Base-by-base conservation (phyloP, 1,139 yeast species). In the Sugiyamaella neomexicana region DNA sequence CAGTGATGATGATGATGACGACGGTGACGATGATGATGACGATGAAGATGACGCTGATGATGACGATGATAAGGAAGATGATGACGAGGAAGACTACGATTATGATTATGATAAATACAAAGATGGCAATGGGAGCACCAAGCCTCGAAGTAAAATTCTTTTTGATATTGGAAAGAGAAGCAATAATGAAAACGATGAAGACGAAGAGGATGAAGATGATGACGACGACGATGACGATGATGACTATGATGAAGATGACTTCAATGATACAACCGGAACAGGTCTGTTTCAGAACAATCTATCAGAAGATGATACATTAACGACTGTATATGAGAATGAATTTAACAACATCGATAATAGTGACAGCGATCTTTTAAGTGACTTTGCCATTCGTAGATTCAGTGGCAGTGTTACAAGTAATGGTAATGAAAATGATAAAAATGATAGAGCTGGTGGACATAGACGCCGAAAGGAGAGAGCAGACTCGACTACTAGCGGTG, bases 251-350 rank as follows among this genome's bases (percentile, higher is more conserved):
- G 42, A 38, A 10, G 50, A 46, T 15, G 50, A 46, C 23, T 36
- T 25, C 23, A 31, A 25, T 23, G 46, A 36, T 27, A 39, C 41
- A 38, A 29, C 36, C 20, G 43, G 31, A 25, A 34, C 32, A 6
- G 34, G 27, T 23, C 15, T 38, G 25, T 39, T 13, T 34, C 36
- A 29, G 6, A 38, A 46, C 20, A 16, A 34, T 34, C 38, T 46
- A 27, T 50, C 58, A n/a, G 57, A 54, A 39, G 61, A 59, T 36
- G 62, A 57, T 34, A 56, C 62, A 12, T 42, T 59, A 25, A 58
- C 59, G 17, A 59, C 62, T 8, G 62, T 59, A 10, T 58, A 55
- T 42, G 62, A 60, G 31, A 55, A 58, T 29, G 60, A 59, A 16
- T 38, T 46, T 37, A 38, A 27, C 25, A 38, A 27, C 12, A 17